Conservation (phyloP, 257 asterid genomes). For the Nicotiana obtusifolia region DNA sequence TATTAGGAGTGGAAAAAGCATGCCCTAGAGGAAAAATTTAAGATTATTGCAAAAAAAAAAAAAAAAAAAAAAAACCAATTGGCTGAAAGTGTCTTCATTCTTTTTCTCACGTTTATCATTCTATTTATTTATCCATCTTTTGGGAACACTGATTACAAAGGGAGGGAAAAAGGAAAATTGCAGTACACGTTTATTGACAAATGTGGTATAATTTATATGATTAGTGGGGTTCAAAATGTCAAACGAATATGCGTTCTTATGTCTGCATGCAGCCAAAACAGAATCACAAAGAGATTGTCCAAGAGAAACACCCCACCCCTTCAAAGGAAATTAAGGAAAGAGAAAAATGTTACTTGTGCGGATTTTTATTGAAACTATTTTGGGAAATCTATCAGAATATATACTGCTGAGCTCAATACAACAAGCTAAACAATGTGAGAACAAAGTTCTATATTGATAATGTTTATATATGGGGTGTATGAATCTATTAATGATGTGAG, state of each 20-base stretch:
- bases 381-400: too few relatives aligned
- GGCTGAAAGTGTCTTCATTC: slow-evolving; percentile 2
- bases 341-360: too few relatives aligned
- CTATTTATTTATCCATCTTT: background rate
- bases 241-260: background rate
- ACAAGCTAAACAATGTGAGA: too few relatives aligned
- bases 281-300: background rate
- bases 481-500: too few relatives aligned
- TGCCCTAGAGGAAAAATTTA: background rate
- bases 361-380: too few relatives aligned
- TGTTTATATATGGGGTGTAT: too few relatives aligned
- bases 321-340: background rate
- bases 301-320: background rate
- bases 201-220: background rate
- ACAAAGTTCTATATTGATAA: too few relatives aligned
- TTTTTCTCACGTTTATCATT: background rate
- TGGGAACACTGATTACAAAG: background rate
- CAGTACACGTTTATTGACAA: slow-evolving; percentile 1
- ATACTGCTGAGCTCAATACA: too few relatives aligned
- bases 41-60: background rate
- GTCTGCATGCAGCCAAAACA: background rate
- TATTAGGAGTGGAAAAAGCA: background rate
- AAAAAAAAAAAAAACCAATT: background rate
- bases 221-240: background rate
- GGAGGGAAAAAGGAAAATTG: background rate